Conservation (phyloP, 2,329 filamentous ascomycete species). For the Fusarium newnesense region DNA sequence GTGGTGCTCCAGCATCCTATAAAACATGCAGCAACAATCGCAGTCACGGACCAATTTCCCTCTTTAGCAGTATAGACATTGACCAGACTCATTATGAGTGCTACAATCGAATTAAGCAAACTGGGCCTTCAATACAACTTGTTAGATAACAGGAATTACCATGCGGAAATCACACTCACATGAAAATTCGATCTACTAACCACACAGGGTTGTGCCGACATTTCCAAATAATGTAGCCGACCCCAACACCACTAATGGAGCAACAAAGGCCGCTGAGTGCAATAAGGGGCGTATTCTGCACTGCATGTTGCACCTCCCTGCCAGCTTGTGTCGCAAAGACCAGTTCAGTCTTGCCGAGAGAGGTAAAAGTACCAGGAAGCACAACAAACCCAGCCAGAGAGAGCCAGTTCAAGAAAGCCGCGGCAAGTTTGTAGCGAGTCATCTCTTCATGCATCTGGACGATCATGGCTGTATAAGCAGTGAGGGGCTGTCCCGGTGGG, state of each 20-base stretch:
- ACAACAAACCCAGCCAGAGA: constrained; percentile 12
- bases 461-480: constrained; percentile 2
- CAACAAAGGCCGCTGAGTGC: not conserved
- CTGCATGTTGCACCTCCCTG: not conserved
- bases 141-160: not conserved
- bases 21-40: not conserved
- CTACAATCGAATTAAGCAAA: not conserved
- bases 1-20: not conserved
- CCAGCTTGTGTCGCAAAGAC: not conserved
- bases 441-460: not conserved
- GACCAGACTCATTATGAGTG: not conserved
- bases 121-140: not conserved
- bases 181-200: not conserved
- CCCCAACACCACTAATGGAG: not conserved
- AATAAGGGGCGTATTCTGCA: not conserved
- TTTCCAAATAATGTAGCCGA: not conserved
- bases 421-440: not conserved
- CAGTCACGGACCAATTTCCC: not conserved
- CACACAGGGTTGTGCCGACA: not conserved
- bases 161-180: not conserved
- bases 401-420: constrained; percentile 12
- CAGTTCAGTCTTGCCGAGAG: not conserved
- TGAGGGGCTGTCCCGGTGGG: not conserved
- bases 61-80: not conserved
- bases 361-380: constrained; percentile 5